Conservation (phyloP, 2,329 filamentous ascomycete species). For the Dactylellina cionopaga region DNA sequence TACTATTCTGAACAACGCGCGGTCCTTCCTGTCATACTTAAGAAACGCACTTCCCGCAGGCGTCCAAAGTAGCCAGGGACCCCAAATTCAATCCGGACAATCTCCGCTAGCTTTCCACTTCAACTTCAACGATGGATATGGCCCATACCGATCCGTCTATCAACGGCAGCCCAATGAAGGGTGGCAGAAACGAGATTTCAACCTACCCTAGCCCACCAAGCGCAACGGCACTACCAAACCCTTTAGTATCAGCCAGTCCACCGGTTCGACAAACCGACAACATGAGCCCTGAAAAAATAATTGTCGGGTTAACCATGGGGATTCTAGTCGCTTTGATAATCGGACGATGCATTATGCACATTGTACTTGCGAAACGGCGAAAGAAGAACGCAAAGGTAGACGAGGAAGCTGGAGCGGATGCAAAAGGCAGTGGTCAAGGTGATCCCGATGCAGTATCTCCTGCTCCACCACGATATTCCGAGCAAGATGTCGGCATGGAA, state of each 20-base stretch:
- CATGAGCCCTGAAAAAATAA: background rate
- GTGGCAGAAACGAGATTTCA: no score
- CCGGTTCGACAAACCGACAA: no score
- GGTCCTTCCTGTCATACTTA: no score
- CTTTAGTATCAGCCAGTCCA: background rate
- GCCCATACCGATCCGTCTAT: background rate
- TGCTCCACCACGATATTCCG: conserved; percentile 4
- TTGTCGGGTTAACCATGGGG: conserved; percentile 2
- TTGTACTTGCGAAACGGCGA: no score
- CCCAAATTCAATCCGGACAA: no score
- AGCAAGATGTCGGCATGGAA: background rate
- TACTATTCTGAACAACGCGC: no score
- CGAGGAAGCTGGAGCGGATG: background rate
- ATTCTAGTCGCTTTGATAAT: background rate
- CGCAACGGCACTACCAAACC: background rate
- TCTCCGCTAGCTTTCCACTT: background rate
- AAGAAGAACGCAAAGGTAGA: no score
- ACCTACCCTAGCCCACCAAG: no score
- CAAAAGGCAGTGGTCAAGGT: background rate
- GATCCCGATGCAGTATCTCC: conserved; percentile 6
- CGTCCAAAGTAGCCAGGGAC: no score
- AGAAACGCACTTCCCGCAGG: no score
- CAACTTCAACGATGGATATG: background rate
- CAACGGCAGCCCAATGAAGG: no score
- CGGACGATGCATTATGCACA: no score